Base-by-base conservation (phyloP, 306 rosid species). In the Rosa persica region DNA sequence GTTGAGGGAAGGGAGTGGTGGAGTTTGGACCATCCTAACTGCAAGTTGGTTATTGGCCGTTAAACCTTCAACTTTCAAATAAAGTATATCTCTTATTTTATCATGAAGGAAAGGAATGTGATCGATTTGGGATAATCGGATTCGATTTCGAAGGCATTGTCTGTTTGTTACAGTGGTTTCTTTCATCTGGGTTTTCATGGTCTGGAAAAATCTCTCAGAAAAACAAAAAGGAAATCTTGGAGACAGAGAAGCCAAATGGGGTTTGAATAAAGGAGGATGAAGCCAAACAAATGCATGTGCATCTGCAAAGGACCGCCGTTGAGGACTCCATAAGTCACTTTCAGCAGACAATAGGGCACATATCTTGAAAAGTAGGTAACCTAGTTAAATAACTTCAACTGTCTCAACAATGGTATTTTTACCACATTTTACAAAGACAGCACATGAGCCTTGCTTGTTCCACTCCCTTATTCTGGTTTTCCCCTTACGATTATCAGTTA, bases 261-360 rank as follows among this genome's bases (percentile, higher is more conserved):
- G 67, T 85, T 89, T 61, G 84, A 86, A 46, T 10, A 30, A 57
- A 12, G 39, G 40, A 6, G 65, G 51, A 39, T 61, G 85, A 68
- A 17, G 86, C 87, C 89, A 89, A 89, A 82, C 11, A 2, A 2
- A 2, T 81, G 90, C 97, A 90, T 89, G 97, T 90, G 96, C 95
- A 48, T 85, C 89, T 85, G 15, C 86, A 75, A 20, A 20, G 72
- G 85, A 17, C 67, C 85, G 82, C 89, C 85, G 85, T 54, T 58
- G 66, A 64, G 46, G 64, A 27, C 61, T 86, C 79, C 72, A 46
- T 6, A n/a, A 70, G 82, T 93, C 90, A 39, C 84, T 89, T 77
- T 93, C 91, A 79, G 66, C 49, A 43, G 46, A 10, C 72, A 58
- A 71, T 0, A 76, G 54, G 68, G 39, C 89, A 79, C 85, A n/a